These are phyloP conservation scores for Tirmania nivea DNA, from an alignment of 495 filamentous ascomycete genomes.

Conservation along the genomic window DNA sequence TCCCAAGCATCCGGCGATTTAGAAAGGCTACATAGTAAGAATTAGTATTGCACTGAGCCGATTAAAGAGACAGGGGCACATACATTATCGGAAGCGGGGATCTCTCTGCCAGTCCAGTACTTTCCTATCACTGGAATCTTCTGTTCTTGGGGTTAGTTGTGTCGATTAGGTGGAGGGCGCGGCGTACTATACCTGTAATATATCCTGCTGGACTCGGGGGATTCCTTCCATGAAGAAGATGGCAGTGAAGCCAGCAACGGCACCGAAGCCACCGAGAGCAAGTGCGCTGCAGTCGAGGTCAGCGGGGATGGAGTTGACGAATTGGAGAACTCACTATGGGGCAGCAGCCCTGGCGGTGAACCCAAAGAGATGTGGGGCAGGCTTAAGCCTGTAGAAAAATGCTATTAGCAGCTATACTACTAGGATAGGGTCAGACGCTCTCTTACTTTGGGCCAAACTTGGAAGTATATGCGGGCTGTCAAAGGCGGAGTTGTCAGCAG, in stretches of 20 bases:
- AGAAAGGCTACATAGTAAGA: neutral
- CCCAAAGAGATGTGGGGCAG: neutral
- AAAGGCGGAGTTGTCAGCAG: neutral
- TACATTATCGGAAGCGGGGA: constrained; percentile 17
- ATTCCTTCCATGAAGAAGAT: constrained; percentile 17
- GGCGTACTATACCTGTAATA: constrained; percentile 6
- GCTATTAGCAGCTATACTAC: neutral
- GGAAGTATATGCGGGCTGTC: constrained; percentile 1
- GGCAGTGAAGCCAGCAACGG: constrained; percentile 9
- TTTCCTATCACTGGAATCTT: constrained; percentile 13
- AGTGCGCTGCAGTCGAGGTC: constrained; percentile 5
- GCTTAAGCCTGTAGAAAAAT: neutral
- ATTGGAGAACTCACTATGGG: neutral
- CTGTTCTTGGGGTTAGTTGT: neutral
- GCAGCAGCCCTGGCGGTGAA: neutral
- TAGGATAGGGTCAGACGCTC: neutral
- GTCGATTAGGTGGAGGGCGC: no score
- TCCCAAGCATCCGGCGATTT: neutral
- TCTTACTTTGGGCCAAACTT: neutral
- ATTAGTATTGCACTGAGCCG: no score
- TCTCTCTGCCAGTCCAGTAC: constrained; percentile 11
- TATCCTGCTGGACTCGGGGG: constrained; percentile 16
- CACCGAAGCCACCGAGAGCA: constrained; percentile 10
- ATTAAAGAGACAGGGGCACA: neutral
- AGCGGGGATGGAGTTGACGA: neutral